These are phyloP conservation scores for Rostrohypoxylon terebratum DNA, from an alignment of 495 filamentous ascomycete genomes.

Conservation along the genomic window DNA sequence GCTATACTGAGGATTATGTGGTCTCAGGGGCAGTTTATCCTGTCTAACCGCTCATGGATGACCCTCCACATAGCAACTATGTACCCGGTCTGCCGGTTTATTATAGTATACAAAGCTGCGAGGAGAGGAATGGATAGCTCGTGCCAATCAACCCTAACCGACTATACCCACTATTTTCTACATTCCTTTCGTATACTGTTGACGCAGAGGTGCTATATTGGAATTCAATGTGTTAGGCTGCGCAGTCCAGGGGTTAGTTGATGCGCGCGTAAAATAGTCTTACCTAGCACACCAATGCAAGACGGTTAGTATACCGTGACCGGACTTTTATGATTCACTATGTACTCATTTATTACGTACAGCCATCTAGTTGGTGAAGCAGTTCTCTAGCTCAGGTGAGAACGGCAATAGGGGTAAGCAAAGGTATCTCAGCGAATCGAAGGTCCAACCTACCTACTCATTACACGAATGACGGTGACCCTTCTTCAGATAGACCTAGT, in stretches of 20 bases:
- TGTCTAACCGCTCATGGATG: background rate
- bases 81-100: background rate
- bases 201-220: background rate
- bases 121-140: background rate
- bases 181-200: no score
- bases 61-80: background rate
- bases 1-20: background rate
- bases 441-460: background rate
- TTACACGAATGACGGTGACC: background rate
- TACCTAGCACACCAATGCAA: background rate
- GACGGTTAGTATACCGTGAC: background rate
- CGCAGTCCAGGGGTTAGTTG: background rate
- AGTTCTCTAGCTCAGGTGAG: no score
- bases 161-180: background rate
- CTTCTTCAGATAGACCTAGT: background rate
- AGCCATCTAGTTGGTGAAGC: no score
- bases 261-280: background rate
- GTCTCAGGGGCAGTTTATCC: background rate
- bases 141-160: background rate
- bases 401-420: background rate
- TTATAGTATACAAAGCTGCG: background rate
- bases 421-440: background rate
- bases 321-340: background rate
- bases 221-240: background rate
- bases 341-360: background rate